Base-by-base conservation (phyloP, 768 basidiomycete genomes). In the Mycena kentingensis region DNA sequence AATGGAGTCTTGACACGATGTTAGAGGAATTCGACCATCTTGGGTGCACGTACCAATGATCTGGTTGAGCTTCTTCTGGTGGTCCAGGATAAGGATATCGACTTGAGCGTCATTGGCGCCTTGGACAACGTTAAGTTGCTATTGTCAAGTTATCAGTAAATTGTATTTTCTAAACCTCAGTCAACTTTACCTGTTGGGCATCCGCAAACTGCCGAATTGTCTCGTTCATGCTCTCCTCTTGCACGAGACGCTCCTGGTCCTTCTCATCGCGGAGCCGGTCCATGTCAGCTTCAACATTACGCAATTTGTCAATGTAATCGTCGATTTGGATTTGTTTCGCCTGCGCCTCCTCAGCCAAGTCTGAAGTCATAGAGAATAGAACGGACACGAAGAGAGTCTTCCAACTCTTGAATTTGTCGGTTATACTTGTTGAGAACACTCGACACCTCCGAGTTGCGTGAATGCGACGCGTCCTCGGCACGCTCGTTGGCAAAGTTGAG, bases 301-400 rank as follows among this genome's bases (percentile, higher is more conserved):
- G 83, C 60, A 98, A 71, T 70, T 92, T 95, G 57, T 68, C 67
- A 24, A 97, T 78, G 16, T 98, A 76, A 51, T 98, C 94, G 64
- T 99, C 97, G 55, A 99, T 96, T 68, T 96, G 94, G 57, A 89
- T 77, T 83, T 98, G 96, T 69, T 99, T 99, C 26, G 90, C 71
- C 96, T 98, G 60, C 38, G 46, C 31, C 54, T 37, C 28, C 51
- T 18, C 60, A 50, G 31, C 53, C 24, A 27, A 29, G 13, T 31
- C 54, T 8, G 32, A 50, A 6, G 49, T 37, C 19, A 10, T 26
- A 25, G 10, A 22, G 25, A 12, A 39, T 16, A 28, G 13, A 18
- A 67, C 86, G 50, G 71, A 96, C 95, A 61, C 91, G 78, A 24
- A 99, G 75, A 1, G 95, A 93, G 62, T 95, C 92, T 73, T 99